Evolutionary conservation across 192 early-diverging fungal species (phyloP), one percentile per base, ranked within the genome.

Genomic region (Coemansia sp.): DNA sequence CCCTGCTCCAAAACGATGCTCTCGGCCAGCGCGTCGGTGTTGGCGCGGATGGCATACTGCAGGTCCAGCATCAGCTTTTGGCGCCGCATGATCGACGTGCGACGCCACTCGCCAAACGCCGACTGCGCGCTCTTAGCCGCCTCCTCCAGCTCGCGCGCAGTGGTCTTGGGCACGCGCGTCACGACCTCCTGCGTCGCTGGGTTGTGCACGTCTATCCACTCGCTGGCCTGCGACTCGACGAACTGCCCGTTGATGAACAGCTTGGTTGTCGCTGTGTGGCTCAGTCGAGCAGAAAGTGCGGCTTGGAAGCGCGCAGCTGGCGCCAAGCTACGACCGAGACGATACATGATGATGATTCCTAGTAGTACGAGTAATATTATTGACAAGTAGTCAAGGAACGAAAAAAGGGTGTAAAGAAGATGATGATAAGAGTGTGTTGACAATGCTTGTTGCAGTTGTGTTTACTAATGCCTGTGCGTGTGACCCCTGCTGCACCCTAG

Each of bases 101-200:
- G 92, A 10, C 79, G 80, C 96, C 96, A 98, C 24, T 87, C 75
- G 64, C 89, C 88, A 85, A 95, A 96, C 38, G 96, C 94, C 62
- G 86, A 81, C 8, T 79, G 81, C 52, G 96, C 91, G 12, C 82
- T 72, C 40, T 84, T 82, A 0, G 89, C 86, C 24, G 96, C 94
- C 35, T 87, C 86, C 43, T 89, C 82, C 35, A 97, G 87, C 73
- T 98, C 96, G 62, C 89, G 74, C 8, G 76, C 73, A 0, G 95
- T 98, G n/a, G 92, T 83, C 80, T 97, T 87, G 32, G 96, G 96
- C 12, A 98, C 95, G 6, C 86, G 69, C 15, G 90, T 88, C 13
- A 98, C 88, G 6, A 98, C 59, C 72, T 96, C 92, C 67, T 96
- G 91, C 9, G 94, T 97, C 12, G 96, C 96, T 50, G 96, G 96